Conservation (phyloP, 2,329 filamentous ascomycete species). For the Cryphonectria radicalis region DNA sequence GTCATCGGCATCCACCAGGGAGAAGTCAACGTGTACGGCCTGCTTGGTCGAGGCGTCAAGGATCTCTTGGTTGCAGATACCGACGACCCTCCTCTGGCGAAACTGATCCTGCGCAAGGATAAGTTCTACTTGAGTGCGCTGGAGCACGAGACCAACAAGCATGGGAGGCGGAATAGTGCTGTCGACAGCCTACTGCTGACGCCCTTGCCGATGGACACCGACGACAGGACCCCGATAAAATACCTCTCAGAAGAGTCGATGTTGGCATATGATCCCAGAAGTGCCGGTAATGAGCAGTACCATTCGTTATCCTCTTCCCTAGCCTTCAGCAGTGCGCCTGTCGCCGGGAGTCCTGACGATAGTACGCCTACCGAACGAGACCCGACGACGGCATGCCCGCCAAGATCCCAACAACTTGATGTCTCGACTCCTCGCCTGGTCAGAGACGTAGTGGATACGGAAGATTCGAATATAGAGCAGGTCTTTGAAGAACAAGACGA, state of each 20-base stretch:
- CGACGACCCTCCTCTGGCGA: slow-evolving; percentile 39
- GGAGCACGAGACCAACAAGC: slow-evolving; percentile 1
- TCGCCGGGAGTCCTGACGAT: slow-evolving; percentile 28
- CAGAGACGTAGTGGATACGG: slow-evolving; percentile 20
- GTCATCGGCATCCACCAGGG: slow-evolving; percentile 63
- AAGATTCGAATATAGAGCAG: neutral
- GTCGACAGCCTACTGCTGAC: slow-evolving; percentile 1
- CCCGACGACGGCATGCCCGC: slow-evolving; percentile 39
- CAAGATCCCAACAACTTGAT: slow-evolving; percentile 39
- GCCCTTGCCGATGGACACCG: neutral
- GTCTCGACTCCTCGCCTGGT: slow-evolving; percentile 30
- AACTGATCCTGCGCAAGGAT: slow-evolving; percentile 38
- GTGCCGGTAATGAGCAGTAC: neutral
- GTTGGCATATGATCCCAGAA: neutral
- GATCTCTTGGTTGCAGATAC: slow-evolving; percentile 64
- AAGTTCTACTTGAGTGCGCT: neutral
- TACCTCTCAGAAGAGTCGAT: neutral
- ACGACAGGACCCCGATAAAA: slow-evolving; percentile 1
- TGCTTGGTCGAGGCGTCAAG: slow-evolving; percentile 65
- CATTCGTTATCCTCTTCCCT: neutral
- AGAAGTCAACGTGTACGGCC: slow-evolving; percentile 62
- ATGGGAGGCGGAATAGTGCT: neutral
- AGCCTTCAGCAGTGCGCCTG: neutral
- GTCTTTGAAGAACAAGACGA: neutral
- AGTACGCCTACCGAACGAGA: slow-evolving; percentile 42